Evolutionary conservation across 495 filamentous ascomycete species (phyloP).

Genomic region (Hypomontagnella submonticulosa): DNA sequence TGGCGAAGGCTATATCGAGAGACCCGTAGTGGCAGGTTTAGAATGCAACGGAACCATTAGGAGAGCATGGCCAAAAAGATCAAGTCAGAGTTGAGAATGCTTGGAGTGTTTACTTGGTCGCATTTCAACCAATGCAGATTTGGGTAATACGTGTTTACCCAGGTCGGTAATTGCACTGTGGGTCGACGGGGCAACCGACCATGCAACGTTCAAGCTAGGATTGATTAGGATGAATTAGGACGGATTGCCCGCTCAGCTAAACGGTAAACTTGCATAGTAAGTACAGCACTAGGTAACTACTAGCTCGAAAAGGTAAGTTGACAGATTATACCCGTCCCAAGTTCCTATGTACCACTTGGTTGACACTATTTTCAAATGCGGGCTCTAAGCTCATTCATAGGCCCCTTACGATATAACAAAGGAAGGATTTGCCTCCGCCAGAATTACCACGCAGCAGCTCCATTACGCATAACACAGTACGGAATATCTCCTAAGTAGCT

Average conservation of each 20-base stretch:
- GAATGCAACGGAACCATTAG: slow-evolving; percentile 3
- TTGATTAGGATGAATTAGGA: slow-evolving; percentile 9
- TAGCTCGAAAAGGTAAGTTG: no score
- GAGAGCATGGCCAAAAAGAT: not conserved
- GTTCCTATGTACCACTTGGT: no score
- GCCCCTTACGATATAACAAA: no score
- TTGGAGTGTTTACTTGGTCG: slow-evolving; percentile 28
- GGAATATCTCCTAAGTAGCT: not conserved
- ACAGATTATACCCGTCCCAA: no score
- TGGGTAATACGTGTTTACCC: slow-evolving; percentile 24
- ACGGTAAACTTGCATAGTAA: no score
- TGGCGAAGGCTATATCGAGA: slow-evolving; percentile 20
- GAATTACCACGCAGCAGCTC: no score
- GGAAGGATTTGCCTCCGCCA: no score
- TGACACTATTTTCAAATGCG: no score
- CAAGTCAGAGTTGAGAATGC: slow-evolving; percentile 6
- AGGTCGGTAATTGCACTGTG: slow-evolving; percentile 25
- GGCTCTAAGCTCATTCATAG: no score
- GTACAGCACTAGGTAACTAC: no score
- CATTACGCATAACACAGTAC: no score
- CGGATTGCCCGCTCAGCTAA: no score
- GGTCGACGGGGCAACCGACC: slow-evolving; percentile 37
- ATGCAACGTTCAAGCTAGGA: slow-evolving; percentile 1
- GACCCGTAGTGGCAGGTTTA: slow-evolving; percentile 23
- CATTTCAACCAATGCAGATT: slow-evolving; percentile 9